Percentiles rank a stretch among this genome's conserved stretches.
These are phyloP conservation scores for Przewalskia tangutica DNA, from an alignment of 257 asterid species.

Conservation along the genomic window DNA sequence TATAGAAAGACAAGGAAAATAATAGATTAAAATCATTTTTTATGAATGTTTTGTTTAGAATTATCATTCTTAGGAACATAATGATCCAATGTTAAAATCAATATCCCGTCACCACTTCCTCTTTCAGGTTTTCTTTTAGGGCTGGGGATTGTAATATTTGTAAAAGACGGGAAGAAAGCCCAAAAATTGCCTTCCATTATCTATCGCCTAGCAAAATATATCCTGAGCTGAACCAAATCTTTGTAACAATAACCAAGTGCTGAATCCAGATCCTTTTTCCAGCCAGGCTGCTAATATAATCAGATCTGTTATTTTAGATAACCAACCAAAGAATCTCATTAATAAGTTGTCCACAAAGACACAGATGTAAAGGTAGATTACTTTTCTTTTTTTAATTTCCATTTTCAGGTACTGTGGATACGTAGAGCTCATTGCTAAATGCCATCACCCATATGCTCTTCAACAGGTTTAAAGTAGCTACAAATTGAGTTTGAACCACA, in stretches of 20 bases:
- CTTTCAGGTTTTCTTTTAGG: not conserved
- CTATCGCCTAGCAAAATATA: not conserved
- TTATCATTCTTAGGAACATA: not conserved
- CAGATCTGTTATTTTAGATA: not conserved
- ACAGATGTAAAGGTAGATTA: not conserved
- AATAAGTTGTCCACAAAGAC: not conserved
- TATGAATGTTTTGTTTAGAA: not conserved
- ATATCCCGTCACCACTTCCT: not conserved
- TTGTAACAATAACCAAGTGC: not conserved
- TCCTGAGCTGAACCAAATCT: not conserved
- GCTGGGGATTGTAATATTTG: not conserved
- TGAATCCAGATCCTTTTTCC: not conserved
- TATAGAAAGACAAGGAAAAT: slow-evolving; percentile 3
- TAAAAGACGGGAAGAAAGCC: not conserved
- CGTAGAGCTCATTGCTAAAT: not conserved
- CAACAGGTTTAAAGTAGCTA: not conserved
- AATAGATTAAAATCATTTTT: not conserved
- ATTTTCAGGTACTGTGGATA: not conserved
- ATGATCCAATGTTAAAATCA: not conserved
- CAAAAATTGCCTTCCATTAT: not conserved
- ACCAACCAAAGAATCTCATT: not conserved
- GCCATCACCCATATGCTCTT: not conserved
- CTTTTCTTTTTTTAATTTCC: not conserved
- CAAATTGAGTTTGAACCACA: not conserved
- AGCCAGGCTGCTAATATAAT: not conserved